Conservation (phyloP, 352 stramenopile species). For the Phytophthora melonis region DNA sequence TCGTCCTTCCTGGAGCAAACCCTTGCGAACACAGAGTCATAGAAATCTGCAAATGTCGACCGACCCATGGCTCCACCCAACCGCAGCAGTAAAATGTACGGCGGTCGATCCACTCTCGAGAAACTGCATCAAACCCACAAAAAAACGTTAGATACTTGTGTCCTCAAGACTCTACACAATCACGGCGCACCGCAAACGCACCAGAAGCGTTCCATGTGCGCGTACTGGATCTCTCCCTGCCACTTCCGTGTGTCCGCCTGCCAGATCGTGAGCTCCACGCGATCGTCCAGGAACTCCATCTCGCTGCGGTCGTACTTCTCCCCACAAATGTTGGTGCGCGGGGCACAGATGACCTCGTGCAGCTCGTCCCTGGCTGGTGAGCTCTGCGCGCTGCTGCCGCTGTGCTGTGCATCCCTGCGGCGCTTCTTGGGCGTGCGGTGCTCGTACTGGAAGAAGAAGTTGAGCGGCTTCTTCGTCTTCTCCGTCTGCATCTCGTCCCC, state of each 20-base stretch:
- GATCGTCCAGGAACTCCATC: constrained; percentile 37
- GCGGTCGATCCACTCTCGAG: constrained; percentile 33
- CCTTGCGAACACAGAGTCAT: constrained; percentile 64
- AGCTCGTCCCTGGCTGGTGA: constrained; percentile 13
- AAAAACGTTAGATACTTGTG: neutral
- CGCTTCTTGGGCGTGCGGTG: constrained; percentile 3
- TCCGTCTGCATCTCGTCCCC: neutral
- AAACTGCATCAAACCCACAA: constrained; percentile 36
- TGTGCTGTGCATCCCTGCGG: neutral
- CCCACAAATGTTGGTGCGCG: constrained; percentile 49
- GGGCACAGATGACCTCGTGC: constrained; percentile 34
- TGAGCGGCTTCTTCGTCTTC: constrained; percentile 12
- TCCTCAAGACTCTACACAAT: neutral
- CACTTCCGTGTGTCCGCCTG: constrained; percentile 30
- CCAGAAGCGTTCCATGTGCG: constrained; percentile 55
- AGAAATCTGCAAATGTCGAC: constrained; percentile 60
- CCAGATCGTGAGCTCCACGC: constrained; percentile 51
- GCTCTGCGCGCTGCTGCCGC: constrained; percentile 17
- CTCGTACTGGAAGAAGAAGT: constrained; percentile 45
- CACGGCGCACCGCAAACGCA: constrained; percentile 17
- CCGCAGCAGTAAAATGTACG: constrained; percentile 69
- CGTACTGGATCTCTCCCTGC: constrained; percentile 48
- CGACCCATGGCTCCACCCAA: constrained; percentile 36
- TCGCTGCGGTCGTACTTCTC: constrained; percentile 54
- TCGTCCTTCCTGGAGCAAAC: constrained; percentile 36